phyloP scores from a whole-genome alignment of 805 yeast species.

The fission yeast (Schizosaccharomyces pombe) region DNA sequence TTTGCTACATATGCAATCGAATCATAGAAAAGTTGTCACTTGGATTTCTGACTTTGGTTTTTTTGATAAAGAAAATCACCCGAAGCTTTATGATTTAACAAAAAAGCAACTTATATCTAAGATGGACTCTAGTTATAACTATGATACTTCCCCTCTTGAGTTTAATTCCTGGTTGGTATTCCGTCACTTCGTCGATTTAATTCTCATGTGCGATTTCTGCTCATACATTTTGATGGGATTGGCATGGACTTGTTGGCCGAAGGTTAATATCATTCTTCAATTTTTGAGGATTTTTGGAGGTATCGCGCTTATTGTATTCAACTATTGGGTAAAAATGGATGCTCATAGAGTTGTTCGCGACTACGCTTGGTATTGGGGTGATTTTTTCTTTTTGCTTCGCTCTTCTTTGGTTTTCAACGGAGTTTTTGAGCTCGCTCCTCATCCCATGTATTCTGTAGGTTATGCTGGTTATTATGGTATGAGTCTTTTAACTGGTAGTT shows the following conservation, averaged over 20 bases:
- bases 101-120: constrained; percentile 25
- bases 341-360: constrained; percentile 77
- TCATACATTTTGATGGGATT: constrained; percentile 46
- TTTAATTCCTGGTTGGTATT: constrained; percentile 66
- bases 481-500: constrained; percentile 52
- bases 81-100: constrained; percentile 20
- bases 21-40: constrained; percentile 27
- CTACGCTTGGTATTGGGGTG: constrained; percentile 92
- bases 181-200: constrained; percentile 56
- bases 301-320: constrained; percentile 37
- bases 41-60: constrained; percentile 26
- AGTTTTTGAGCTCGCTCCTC: constrained; percentile 73
- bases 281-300: constrained; percentile 36
- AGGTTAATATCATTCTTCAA: constrained; percentile 24
- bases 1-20: constrained; percentile 42
- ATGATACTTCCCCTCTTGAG: constrained; percentile 34
- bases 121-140: constrained; percentile 20
- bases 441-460: constrained; percentile 81
- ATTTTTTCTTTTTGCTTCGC: constrained; percentile 59
- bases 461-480: constrained; percentile 72
- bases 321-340: constrained; percentile 64
- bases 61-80: constrained; percentile 18
- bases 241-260: constrained; percentile 16
- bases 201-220: constrained; percentile 64
- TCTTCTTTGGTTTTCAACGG: constrained; percentile 61